Evolutionary conservation across 805 yeast genomes (phyloP).

Genomic region (Lipomyces spencermartinsiae): DNA sequence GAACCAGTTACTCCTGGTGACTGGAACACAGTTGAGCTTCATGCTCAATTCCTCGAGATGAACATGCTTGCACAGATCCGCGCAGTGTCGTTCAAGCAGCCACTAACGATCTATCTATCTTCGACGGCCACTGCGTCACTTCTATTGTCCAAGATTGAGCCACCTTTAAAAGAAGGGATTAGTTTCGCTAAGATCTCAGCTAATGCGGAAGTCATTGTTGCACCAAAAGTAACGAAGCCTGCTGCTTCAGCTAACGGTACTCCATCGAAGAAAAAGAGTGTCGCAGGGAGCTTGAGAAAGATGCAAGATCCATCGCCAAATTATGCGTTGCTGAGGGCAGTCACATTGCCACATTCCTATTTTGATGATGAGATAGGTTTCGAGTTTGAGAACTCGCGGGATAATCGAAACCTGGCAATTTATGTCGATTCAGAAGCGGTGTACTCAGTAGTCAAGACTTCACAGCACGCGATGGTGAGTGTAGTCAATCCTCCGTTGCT

Average conservation of each 20-base stretch:
- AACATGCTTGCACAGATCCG: constrained; percentile 79
- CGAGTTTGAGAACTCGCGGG: constrained; percentile 11
- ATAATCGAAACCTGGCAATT: constrained; percentile 47
- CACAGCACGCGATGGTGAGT: constrained; percentile 46
- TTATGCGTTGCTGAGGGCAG: constrained; percentile 55
- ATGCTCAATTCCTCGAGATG: constrained; percentile 77
- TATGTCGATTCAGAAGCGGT: constrained; percentile 54
- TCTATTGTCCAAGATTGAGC: constrained; percentile 56
- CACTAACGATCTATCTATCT: constrained; percentile 71
- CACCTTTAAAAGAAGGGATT: constrained; percentile 43
- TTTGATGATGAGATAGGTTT: constrained; percentile 36
- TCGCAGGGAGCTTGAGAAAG: constrained; percentile 22
- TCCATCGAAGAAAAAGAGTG: constrained; percentile 16
- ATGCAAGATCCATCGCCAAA: not conserved
- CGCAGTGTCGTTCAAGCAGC: constrained; percentile 58
- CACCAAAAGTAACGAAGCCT: constrained; percentile 60
- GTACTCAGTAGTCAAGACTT: constrained; percentile 46
- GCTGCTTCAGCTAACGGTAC: constrained; percentile 12
- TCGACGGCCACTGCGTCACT: constrained; percentile 66
- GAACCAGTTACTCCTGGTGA: constrained; percentile 81
- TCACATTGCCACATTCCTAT: constrained; percentile 61
- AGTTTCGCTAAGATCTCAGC: constrained; percentile 62
- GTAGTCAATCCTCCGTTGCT: constrained; percentile 37
- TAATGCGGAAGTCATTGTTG: constrained; percentile 73
- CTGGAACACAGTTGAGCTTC: constrained; percentile 89